phyloP scores from a whole-genome alignment of 192 early-diverging fungal genomes.

The Backusella mclennaniae region DNA sequence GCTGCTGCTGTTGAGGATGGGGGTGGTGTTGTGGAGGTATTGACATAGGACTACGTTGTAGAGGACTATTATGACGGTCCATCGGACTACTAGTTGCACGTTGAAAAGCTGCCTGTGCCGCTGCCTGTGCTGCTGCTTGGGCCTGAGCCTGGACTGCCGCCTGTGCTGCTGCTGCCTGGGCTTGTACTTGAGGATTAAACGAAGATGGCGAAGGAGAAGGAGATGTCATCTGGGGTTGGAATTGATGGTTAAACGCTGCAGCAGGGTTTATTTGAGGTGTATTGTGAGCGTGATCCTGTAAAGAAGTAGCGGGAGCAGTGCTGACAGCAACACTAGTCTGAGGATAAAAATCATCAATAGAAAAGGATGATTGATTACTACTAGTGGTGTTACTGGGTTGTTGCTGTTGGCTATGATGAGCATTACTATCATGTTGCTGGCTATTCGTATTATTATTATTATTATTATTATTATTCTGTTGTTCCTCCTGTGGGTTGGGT shows the following conservation, averaged over 20 bases:
- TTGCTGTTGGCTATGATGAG: neutral
- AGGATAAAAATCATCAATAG: neutral
- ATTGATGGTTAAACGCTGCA: conserved; percentile 1
- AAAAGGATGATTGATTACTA: neutral
- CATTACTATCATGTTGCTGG: neutral
- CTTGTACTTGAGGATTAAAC: neutral
- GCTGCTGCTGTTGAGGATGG: neutral
- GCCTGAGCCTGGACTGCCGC: neutral
- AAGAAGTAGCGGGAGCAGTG: neutral
- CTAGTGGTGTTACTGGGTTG: neutral
- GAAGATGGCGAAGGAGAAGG: neutral
- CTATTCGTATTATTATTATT: neutral
- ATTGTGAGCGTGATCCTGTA: neutral
- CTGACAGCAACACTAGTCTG: neutral
- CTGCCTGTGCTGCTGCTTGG: neutral
- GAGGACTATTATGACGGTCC: neutral
- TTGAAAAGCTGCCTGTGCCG: neutral
- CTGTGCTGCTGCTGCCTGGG: neutral
- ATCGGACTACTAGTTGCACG: neutral
- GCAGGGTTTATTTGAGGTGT: neutral
- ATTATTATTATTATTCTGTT: neutral
- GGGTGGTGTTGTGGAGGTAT: neutral
- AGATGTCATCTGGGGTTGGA: neutral
- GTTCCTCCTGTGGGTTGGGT: conserved; percentile 3
- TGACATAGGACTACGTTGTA: neutral